Conservation (phyloP, 805 yeast species). For the Grigorovia transvaalensis region DNA sequence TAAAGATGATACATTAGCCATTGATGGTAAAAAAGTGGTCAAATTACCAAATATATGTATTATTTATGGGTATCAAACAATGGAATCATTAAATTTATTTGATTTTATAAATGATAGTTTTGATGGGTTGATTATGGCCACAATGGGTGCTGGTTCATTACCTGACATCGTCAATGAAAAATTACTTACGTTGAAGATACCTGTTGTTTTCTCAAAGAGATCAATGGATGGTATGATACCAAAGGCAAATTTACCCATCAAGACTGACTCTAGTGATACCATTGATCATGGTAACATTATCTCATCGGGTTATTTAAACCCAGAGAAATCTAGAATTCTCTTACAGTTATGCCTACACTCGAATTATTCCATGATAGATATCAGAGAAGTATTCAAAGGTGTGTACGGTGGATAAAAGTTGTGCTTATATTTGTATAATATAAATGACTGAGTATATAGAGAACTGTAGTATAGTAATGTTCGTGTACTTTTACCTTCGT, state of each 20-base stretch:
- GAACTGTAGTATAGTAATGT: too few relatives aligned
- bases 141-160: constrained; percentile 65
- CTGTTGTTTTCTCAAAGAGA: constrained; percentile 54
- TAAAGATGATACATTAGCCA: too few relatives aligned
- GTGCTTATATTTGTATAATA: too few relatives aligned
- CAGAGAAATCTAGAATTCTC: constrained; percentile 51
- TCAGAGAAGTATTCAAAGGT: constrained; percentile 37
- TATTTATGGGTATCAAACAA: constrained; percentile 49
- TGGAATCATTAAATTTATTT: constrained; percentile 29
- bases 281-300: constrained; percentile 33
- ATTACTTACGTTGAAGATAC: constrained; percentile 35
- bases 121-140: constrained; percentile 53
- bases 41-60: constrained; percentile 36
- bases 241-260: constrained; percentile 32
- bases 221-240: constrained; percentile 68
- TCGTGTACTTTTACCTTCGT: too few relatives aligned
- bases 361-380: constrained; percentile 30
- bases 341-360: constrained; percentile 45
- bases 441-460: background rate
- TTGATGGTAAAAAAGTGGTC: background rate
- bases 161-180: constrained; percentile 39
- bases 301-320: constrained; percentile 57
- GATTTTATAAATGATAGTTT: constrained; percentile 37
- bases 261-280: constrained; percentile 23
- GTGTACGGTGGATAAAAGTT: constrained; percentile 44